Evolutionary conservation across 805 yeast species (phyloP).

Genomic region (Suhomyces kilbournensis): DNA sequence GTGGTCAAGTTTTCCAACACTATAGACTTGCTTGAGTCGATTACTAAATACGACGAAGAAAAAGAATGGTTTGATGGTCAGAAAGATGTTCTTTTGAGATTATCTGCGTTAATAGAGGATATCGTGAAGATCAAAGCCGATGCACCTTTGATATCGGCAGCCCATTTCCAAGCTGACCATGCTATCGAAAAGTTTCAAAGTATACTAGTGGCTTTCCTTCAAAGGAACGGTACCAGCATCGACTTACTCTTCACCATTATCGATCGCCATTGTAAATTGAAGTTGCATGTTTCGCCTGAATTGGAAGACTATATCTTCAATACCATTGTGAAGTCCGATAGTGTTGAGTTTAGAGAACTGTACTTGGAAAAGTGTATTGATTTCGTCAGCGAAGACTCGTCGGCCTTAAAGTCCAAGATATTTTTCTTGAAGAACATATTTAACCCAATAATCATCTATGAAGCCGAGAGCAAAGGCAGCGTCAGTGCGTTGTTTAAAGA

Average conservation of each 20-base stretch:
- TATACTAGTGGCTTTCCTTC: slow-evolving; percentile 28
- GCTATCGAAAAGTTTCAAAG: slow-evolving; percentile 61
- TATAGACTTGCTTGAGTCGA: slow-evolving; percentile 59
- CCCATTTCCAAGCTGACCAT: slow-evolving; percentile 70
- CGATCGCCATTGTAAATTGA: slow-evolving; percentile 41
- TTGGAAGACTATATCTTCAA: slow-evolving; percentile 59
- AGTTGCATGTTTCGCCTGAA: slow-evolving; percentile 42
- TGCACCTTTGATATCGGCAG: slow-evolving; percentile 50
- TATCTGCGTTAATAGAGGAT: slow-evolving; percentile 43
- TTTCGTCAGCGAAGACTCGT: slow-evolving; percentile 44
- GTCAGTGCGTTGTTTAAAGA: slow-evolving; percentile 42
- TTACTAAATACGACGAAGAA: slow-evolving; percentile 46
- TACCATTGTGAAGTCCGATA: slow-evolving; percentile 50
- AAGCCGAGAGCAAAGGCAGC: slow-evolving; percentile 49
- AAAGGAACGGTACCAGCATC: slow-evolving; percentile 19
- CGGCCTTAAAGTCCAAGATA: slow-evolving; percentile 51
- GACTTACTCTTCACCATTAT: slow-evolving; percentile 31
- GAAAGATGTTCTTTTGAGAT: slow-evolving; percentile 40
- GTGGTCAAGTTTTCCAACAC: slow-evolving; percentile 70
- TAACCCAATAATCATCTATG: slow-evolving; percentile 62
- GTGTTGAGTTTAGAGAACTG: slow-evolving; percentile 43
- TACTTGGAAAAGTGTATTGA: slow-evolving; percentile 54
- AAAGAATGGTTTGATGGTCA: slow-evolving; percentile 40
- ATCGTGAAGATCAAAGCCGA: slow-evolving; percentile 40
- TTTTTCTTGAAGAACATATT: slow-evolving; percentile 57